These are phyloP conservation scores for Parafenestella ontariensis DNA, from an alignment of 2,329 filamentous ascomycete species.

Conservation along the genomic window DNA sequence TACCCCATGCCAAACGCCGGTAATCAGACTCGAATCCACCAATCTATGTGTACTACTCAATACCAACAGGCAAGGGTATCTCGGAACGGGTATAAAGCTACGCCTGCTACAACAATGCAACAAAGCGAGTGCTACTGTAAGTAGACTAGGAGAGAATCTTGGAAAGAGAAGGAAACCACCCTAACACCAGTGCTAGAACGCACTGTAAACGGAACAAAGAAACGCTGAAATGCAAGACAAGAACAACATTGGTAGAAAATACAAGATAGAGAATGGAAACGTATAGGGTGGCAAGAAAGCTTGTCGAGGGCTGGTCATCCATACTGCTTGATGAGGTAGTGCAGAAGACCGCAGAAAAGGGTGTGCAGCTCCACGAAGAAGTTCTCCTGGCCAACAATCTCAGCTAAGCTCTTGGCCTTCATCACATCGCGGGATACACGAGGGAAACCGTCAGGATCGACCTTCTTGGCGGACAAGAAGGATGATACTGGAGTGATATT, in stretches of 20 bases:
- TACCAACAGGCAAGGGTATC: constrained; percentile 29
- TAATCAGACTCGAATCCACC: constrained; percentile 15
- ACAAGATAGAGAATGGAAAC: constrained; percentile 26
- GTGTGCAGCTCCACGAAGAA: constrained; percentile 66
- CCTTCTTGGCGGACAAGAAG: constrained; percentile 63
- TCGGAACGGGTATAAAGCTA: constrained; percentile 32
- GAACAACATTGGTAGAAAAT: constrained; percentile 18
- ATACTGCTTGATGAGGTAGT: constrained; percentile 50
- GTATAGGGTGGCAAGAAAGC: constrained; percentile 8
- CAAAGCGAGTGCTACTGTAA: not conserved
- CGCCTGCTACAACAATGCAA: constrained; percentile 5
- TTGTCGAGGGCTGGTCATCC: constrained; percentile 27
- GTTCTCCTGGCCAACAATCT: constrained; percentile 65
- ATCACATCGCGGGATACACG: constrained; percentile 59
- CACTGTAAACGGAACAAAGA: constrained; percentile 8
- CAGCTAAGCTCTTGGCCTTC: constrained; percentile 63
- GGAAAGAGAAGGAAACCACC: not conserved
- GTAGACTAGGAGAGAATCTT: not conserved
- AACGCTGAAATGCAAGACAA: constrained; percentile 36
- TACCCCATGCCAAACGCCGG: constrained; percentile 1
- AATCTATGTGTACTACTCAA: constrained; percentile 22
- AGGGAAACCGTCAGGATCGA: constrained; percentile 63
- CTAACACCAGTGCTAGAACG: constrained; percentile 28
- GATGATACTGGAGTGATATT: constrained; percentile 64
- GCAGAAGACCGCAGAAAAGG: constrained; percentile 54